Percentiles rank a stretch among this genome's conserved stretches.
Conservation (phyloP, 352 stramenopile genomes). For the Globisporangium barbulae region DNA sequence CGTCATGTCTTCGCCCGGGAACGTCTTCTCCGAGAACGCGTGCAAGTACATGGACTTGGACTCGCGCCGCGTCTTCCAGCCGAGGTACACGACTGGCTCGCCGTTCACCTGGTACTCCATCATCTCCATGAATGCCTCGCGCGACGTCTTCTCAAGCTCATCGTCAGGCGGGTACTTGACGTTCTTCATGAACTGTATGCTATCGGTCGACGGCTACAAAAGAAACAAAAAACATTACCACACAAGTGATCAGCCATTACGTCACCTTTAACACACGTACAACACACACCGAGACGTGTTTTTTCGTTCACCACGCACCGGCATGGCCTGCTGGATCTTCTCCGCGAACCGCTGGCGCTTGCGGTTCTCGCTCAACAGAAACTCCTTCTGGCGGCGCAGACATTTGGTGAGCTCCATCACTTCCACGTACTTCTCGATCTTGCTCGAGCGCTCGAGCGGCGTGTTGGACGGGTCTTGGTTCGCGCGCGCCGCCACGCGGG, state of each 20-base stretch:
- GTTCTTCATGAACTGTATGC: constrained; percentile 88
- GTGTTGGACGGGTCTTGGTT: constrained; percentile 68
- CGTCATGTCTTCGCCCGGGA: constrained; percentile 65
- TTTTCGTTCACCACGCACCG: constrained; percentile 28
- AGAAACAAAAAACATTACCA: constrained; percentile 6
- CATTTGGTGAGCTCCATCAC: constrained; percentile 88
- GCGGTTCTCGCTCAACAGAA: constrained; percentile 81
- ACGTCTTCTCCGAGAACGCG: constrained; percentile 70
- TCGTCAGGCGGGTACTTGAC: constrained; percentile 78
- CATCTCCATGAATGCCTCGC: constrained; percentile 79
- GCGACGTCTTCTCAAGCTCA: constrained; percentile 73
- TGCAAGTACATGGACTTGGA: constrained; percentile 88
- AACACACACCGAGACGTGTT: not conserved
- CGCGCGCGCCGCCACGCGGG: constrained; percentile 63
- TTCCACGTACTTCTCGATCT: constrained; percentile 87
- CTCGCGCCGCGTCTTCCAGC: constrained; percentile 78
- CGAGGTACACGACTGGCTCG: constrained; percentile 58
- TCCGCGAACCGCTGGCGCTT: constrained; percentile 84
- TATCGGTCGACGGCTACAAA: constrained; percentile 69
- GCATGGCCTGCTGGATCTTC: constrained; percentile 86
- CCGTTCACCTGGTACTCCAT: constrained; percentile 77
- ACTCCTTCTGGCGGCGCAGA: constrained; percentile 82
- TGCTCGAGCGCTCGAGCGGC: constrained; percentile 71
- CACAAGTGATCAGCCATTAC: not conserved
- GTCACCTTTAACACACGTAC: not conserved